A percentile compares a stretch with the other conserved stretches of the same genome.
These are phyloP conservation scores for Alternaria atra DNA, from an alignment of 2,329 filamentous ascomycete species.

Conservation along the genomic window DNA sequence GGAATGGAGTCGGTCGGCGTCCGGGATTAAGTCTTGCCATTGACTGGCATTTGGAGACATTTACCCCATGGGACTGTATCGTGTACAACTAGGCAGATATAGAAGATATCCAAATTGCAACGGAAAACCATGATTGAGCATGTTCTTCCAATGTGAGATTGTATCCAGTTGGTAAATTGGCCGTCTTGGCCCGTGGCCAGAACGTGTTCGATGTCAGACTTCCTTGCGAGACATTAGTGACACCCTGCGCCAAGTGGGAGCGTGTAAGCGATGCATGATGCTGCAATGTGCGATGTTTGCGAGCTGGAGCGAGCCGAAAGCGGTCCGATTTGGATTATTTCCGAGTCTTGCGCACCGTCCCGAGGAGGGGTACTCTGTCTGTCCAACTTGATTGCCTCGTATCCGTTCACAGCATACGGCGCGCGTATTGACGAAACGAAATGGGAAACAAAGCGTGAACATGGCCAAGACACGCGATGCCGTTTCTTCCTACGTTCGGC, in stretches of 20 bases:
- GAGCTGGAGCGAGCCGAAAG: not conserved
- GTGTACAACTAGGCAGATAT: conserved; percentile 13
- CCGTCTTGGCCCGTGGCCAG: conserved; percentile 13
- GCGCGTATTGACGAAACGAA: not conserved
- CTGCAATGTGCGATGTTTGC: not conserved
- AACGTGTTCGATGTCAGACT: not conserved
- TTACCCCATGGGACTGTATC: conserved; percentile 3
- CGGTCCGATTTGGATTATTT: not conserved
- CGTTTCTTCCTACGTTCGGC: conserved; percentile 21
- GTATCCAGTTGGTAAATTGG: not conserved
- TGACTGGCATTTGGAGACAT: conserved; percentile 6
- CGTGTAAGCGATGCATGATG: conserved; percentile 9
- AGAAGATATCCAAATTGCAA: conserved; percentile 8
- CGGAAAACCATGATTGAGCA: not conserved
- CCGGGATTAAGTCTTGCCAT: conserved; percentile 3
- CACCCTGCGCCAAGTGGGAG: conserved; percentile 11
- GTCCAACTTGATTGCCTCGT: not conserved
- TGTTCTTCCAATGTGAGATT: not conserved
- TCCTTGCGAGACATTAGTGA: conserved; percentile 8
- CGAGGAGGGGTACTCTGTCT: not conserved
- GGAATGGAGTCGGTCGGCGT: conserved; percentile 16
- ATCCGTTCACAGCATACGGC: not conserved
- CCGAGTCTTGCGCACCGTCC: not conserved
- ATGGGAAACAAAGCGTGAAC: conserved; percentile 1
- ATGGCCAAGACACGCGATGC: conserved; percentile 25